Evolutionary conservation across 1,139 yeast species (phyloP).

Genomic region (Scheffersomyces segobiensis): DNA sequence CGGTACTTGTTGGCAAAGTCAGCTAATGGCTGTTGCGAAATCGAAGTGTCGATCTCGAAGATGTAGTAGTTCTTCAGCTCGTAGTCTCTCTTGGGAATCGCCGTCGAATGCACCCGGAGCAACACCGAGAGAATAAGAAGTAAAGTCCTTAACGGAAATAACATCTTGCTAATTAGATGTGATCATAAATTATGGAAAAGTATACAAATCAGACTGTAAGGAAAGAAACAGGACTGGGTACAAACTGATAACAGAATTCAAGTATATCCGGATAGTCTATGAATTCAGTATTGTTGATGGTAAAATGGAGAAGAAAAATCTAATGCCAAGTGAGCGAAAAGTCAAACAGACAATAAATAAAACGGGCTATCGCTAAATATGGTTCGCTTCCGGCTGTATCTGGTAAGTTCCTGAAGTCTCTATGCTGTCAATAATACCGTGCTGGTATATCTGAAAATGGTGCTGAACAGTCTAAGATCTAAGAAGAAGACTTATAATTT

Average conservation of each 20-base stretch:
- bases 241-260: no score
- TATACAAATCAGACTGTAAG: no score
- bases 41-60: slow-evolving; percentile 49
- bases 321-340: background rate
- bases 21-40: slow-evolving; percentile 25
- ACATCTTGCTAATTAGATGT: background rate
- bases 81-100: slow-evolving; percentile 38
- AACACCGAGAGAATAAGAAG: background rate
- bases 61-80: slow-evolving; percentile 52
- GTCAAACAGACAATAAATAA: background rate
- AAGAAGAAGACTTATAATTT: background rate
- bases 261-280: no score
- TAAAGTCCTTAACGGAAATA: background rate
- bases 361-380: background rate
- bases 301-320: background rate
- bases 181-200: background rate
- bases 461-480: background rate
- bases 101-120: slow-evolving; percentile 4
- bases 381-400: background rate
- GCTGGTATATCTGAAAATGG: background rate
- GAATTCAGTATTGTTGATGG: background rate
- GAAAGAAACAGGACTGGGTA: background rate
- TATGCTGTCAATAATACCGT: background rate
- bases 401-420: background rate
- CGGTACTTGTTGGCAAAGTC: slow-evolving; percentile 32